Conservation (phyloP, 2,329 filamentous ascomycete genomes). For the Penicillium crustosum region DNA sequence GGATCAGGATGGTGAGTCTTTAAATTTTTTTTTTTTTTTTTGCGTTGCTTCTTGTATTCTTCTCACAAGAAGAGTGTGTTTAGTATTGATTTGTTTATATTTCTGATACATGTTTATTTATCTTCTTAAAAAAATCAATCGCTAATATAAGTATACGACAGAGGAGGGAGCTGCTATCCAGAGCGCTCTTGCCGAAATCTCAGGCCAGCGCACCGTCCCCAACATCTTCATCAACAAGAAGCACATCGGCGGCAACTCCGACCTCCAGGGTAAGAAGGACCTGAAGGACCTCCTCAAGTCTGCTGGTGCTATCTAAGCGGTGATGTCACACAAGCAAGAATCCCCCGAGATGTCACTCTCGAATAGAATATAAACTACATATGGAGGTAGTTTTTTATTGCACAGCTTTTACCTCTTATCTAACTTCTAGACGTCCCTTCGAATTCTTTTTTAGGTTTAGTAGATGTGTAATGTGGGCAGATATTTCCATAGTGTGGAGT, state of each 20-base stretch:
- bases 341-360: too few species aligned
- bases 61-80: background rate
- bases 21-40: background rate
- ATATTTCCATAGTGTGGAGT: background rate
- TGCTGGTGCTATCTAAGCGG: conserved; percentile 59
- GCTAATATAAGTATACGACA: conserved; percentile 39
- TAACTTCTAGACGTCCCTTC: background rate
- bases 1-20: conserved; percentile 72
- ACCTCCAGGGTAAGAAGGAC: conserved; percentile 66
- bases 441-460: background rate
- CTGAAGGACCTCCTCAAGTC: conserved; percentile 64
- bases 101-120: background rate
- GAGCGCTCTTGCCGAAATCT: conserved; percentile 75
- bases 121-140: background rate
- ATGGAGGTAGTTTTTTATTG: background rate
- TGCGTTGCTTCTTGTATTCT: background rate
- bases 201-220: conserved; percentile 82
- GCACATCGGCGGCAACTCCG: conserved; percentile 96
- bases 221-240: conserved; percentile 90
- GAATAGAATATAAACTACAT: background rate
- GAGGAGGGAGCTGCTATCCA: conserved; percentile 83
- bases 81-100: too few species aligned
- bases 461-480: background rate
- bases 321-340: background rate
- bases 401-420: background rate